Conservation (phyloP, 352 stramenopile species). For the Aphanomyces cochlioides region DNA sequence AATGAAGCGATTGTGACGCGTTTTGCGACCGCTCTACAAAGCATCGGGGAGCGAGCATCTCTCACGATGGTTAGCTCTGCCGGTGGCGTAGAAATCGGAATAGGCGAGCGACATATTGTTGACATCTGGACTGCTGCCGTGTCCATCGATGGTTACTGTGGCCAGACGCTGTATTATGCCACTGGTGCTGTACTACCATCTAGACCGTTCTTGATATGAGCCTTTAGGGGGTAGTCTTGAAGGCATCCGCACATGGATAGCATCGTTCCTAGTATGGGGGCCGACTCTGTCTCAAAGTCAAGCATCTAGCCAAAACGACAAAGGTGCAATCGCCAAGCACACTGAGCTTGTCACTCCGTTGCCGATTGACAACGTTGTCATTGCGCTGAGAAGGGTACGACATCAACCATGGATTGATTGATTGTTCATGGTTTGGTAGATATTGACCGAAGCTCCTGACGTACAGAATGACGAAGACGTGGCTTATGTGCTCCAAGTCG, state of each 20-base stretch:
- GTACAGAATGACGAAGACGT: conserved; percentile 57
- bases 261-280: conserved; percentile 72
- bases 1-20: conserved; percentile 56
- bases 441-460: not conserved
- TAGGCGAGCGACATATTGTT: conserved; percentile 37
- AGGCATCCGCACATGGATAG: conserved; percentile 74
- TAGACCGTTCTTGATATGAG: not conserved
- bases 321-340: too few species aligned
- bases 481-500: conserved; percentile 58
- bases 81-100: conserved; percentile 13
- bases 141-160: conserved; percentile 75
- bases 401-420: not conserved
- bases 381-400: conserved; percentile 41
- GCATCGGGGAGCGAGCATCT: conserved; percentile 6
- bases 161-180: conserved; percentile 73
- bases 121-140: conserved; percentile 82
- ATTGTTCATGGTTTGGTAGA: not conserved
- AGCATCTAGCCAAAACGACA: too few species aligned
- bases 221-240: conserved; percentile 59
- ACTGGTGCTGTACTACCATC: conserved; percentile 32
- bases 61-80: conserved; percentile 23
- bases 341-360: conserved; percentile 50
- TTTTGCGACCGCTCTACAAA: conserved; percentile 55
- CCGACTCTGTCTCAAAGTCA: conserved; percentile 29
- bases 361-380: conserved; percentile 51